Conservation (phyloP, 352 stramenopile species). For the Phytopythium cucurbitacearum region DNA sequence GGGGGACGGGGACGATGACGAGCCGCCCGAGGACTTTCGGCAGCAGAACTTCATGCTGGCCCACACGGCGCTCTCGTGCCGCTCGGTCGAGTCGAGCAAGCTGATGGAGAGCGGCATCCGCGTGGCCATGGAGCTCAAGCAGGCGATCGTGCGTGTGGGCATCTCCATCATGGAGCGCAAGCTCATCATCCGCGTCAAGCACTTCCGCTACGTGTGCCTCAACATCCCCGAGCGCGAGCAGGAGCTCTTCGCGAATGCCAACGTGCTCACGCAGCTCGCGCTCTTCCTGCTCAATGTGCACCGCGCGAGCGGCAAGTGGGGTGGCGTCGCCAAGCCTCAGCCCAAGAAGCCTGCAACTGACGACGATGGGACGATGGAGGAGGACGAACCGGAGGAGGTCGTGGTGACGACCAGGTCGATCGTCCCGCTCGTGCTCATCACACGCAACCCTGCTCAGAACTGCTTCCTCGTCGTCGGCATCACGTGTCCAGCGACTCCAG, state of each 20-base stretch:
- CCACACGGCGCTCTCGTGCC: constrained; percentile 65
- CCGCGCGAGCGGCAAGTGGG: constrained; percentile 93
- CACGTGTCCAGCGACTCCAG: constrained; percentile 86
- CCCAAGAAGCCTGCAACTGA: constrained; percentile 23
- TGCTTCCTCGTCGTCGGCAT: constrained; percentile 96
- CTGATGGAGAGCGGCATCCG: constrained; percentile 93
- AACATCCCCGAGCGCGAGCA: constrained; percentile 80
- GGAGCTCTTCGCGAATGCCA: constrained; percentile 91
- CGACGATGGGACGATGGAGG: constrained; percentile 18
- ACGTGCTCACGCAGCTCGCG: constrained; percentile 92
- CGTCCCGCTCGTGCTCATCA: constrained; percentile 77
- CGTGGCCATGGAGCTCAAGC: constrained; percentile 94
- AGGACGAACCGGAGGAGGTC: constrained; percentile 27
- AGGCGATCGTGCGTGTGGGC: constrained; percentile 91
- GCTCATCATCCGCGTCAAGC: constrained; percentile 92
- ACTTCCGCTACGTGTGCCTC: constrained; percentile 97
- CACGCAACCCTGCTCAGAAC: constrained; percentile 84
- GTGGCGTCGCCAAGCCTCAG: constrained; percentile 34
- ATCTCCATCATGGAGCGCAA: constrained; percentile 95
- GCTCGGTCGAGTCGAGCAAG: constrained; percentile 57
- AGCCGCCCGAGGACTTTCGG: constrained; percentile 46
- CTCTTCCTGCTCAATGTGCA: constrained; percentile 95
- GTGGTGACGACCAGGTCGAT: constrained; percentile 40
- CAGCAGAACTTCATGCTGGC: constrained; percentile 82
- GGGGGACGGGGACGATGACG: constrained; percentile 13